Percentiles rank a stretch among this genome's conserved stretches.
Conservation (phyloP, 2,329 filamentous ascomycete species). For the Beauveria scarabaeidicola region DNA sequence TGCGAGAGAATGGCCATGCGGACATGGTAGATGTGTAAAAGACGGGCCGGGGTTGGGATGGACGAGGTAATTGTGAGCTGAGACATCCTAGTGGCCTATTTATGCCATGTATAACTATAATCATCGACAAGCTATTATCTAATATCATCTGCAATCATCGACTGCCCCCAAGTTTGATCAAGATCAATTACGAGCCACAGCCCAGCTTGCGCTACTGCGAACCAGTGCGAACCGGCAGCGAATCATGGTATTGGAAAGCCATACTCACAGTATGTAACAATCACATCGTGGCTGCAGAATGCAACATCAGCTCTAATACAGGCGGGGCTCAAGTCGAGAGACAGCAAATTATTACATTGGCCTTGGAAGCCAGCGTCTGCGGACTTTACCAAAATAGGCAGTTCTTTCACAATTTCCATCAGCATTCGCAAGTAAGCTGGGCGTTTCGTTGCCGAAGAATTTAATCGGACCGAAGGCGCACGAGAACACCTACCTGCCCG, state of each 20-base stretch:
- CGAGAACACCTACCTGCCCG: neutral
- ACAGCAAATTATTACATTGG: neutral
- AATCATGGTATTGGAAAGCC: neutral
- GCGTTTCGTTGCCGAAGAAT: neutral
- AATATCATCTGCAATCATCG: too few species aligned
- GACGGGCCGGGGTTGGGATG: too few species aligned
- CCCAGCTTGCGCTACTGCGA: neutral
- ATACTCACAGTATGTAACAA: neutral
- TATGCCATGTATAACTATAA: too few species aligned
- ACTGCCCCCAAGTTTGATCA: too few species aligned
- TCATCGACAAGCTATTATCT: too few species aligned
- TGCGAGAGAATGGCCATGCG: constrained; percentile 33
- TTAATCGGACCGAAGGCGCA: neutral
- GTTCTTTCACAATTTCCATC: neutral
- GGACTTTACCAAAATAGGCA: neutral
- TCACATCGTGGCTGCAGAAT: neutral
- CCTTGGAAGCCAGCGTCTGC: neutral
- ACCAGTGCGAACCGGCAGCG: neutral
- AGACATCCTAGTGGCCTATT: neutral
- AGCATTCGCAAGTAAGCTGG: neutral
- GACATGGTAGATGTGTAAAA: neutral
- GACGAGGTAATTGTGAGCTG: neutral
- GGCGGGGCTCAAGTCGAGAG: neutral
- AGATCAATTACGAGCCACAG: too few species aligned
- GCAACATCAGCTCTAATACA: neutral